Base-by-base conservation (phyloP, 176 grass and related monocot genomes). In the Oryza glumipatula region DNA sequence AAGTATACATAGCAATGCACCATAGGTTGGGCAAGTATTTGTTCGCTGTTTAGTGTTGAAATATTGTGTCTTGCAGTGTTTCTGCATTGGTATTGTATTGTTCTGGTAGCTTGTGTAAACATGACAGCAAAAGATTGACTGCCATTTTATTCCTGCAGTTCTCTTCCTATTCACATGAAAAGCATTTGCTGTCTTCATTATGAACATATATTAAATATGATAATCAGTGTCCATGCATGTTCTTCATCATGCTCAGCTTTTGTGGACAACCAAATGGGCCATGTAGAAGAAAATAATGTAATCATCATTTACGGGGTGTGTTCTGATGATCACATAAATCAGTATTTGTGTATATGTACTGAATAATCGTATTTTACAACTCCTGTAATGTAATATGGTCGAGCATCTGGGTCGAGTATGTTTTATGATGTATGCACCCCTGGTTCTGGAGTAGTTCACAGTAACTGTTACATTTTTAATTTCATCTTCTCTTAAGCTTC, bases 41-140 rank as follows among this genome's bases (percentile, higher is more conserved):
- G 2, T 33, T 88, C 76, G 16, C 49, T 78, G 24, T 70, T 87
- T 72, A 74, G 49, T 11, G 11, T 72, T 88, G 43, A 78, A 78
- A 72, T 36, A 15, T 66, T 65, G 6, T 74, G 11, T 49, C 4
- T 80, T 52, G 45, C 23, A 38, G 26, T 36, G 28, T 1, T 81
- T 48, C 65, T 67, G 1, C 12, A 74, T 49, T 9, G 56, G 32
- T 70, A 79, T 67, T 68, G 24, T 54, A 56, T 8, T 17, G 47
- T 22, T 22, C 73, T 8, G 21, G 60, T 51, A 77, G 26, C 14
- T 78, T 66, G 30, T 76, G 15, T 71, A 64, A 6, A 83, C 15
- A 49, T 17, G 19, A 39, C 41, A 58, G 28, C 15, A 71, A 11
- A 6, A 45, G 5, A 69, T 74, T 72, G 35, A n/a, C 11, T 23